Evolutionary conservation across 164 flowering plant genomes (phyloP), one percentile per base, ranked within the genome.

Genomic region (Akebia trifoliata): DNA sequence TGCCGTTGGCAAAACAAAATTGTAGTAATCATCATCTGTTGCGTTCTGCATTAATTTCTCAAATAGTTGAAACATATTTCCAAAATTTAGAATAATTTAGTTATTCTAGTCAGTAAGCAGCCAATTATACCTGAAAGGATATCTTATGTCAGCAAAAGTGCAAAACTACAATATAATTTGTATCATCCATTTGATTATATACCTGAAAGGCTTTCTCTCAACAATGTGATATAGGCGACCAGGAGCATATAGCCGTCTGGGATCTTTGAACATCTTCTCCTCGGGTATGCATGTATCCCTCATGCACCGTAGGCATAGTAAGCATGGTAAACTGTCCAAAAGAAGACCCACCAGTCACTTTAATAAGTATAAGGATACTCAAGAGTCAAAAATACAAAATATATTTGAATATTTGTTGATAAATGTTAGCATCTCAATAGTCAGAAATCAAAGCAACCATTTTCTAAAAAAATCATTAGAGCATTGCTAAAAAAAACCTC

Each of bases 201-300:
- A 90, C 97, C 84, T 86, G 74, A 70, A 87, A 57, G 90, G 92
- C 64, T 80, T 88, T 72, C 96, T 71, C 71, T 84, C 94, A 43
- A 91, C 90, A 68, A 91, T 88, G 73, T 91, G 97, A 69, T 87
- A 91, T 50, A 88, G 80, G 37, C 97, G 96, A 51, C 97, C 97
- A 30, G 97, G 97, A 31, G 96, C 97, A 76, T 87, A 91, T 6
- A 91, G 71, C 45, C 97, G 74, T 74, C 97, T 81, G 45, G 97
- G 91, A 75, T 91, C 97, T 70, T 63, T 83, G 34, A 91, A 73
- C 85, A 77, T 77, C 69, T 72, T 79, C 71, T 86, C 82, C 52
- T 91, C 94, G 9, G 84, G 61, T 51, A 83, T 72, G 73, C 87
- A 91, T 26, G 96, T 88, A 63, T 91, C 97, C 66, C 78, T 83